These are phyloP conservation scores for Strobilomyces dryophilus DNA, from an alignment of 768 basidiomycete genomes.

Conservation along the genomic window DNA sequence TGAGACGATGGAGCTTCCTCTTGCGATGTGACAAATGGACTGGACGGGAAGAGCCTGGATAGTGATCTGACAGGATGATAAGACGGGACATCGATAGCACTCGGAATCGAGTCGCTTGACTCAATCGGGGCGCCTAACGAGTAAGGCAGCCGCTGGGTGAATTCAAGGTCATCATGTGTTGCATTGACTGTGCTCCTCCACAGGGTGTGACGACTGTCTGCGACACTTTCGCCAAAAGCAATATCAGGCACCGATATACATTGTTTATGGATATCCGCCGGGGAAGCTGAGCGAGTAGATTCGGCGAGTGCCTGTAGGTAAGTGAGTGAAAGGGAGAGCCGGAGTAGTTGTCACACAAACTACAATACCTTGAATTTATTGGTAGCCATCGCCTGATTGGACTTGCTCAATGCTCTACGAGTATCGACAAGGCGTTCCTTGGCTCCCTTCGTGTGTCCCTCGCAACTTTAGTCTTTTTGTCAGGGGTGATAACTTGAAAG, in stretches of 20 bases:
- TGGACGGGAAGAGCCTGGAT: constrained; percentile 55
- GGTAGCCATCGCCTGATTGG: constrained; percentile 37
- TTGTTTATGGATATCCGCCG: constrained; percentile 26
- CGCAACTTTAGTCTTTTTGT: constrained; percentile 52
- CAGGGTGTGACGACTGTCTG: constrained; percentile 21
- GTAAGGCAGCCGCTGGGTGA: constrained; percentile 40
- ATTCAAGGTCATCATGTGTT: constrained; percentile 57
- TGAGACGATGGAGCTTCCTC: constrained; percentile 51
- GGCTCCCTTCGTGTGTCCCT: constrained; percentile 54
- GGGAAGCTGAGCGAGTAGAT: constrained; percentile 21
- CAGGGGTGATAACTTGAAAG: constrained; percentile 57
- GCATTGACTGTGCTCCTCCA: constrained; percentile 58
- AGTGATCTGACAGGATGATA: constrained; percentile 41
- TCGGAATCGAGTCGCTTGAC: constrained; percentile 42
- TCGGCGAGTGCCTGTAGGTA: constrained; percentile 35
- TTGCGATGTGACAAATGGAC: constrained; percentile 67
- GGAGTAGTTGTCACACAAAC: too few species aligned
- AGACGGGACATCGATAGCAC: constrained; percentile 46
- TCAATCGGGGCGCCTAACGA: constrained; percentile 46
- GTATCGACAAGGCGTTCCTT: constrained; percentile 46
- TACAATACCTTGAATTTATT: constrained; percentile 43
- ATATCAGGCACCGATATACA: constrained; percentile 22
- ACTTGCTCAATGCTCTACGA: constrained; percentile 46
- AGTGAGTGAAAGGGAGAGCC: constrained; percentile 45
- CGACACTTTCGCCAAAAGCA: constrained; percentile 25